phyloP scores from a whole-genome alignment of 2,329 filamentous ascomycete species.

The Nannizziopsis arthrosporioides region DNA sequence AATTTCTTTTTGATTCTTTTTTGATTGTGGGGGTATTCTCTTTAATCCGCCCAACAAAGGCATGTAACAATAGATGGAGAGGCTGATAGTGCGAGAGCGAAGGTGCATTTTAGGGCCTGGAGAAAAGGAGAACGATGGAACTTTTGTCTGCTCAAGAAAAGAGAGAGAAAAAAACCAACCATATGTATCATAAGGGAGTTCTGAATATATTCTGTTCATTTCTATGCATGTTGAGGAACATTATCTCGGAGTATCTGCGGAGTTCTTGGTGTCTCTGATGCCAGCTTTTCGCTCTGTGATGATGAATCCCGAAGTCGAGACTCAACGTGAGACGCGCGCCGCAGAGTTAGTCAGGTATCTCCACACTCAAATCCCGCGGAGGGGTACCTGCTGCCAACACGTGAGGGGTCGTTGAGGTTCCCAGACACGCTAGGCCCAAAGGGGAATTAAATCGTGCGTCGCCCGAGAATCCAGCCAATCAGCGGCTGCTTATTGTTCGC shows the following conservation, averaged over 20 bases:
- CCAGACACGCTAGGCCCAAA: neutral
- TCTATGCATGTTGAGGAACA: too few species aligned
- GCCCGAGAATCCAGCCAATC: slow-evolving; percentile 14
- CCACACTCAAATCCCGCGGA: neutral
- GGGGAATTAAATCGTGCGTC: slow-evolving; percentile 1
- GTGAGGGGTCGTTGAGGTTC: neutral
- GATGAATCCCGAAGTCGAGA: too few species aligned
- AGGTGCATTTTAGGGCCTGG: slow-evolving; percentile 1
- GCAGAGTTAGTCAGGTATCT: neutral
- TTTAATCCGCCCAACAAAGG: neutral
- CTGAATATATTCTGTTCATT: too few species aligned
- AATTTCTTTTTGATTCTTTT: neutral
- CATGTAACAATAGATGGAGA: slow-evolving; percentile 8
- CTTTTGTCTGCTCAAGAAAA: too few species aligned
- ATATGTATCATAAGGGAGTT: too few species aligned
- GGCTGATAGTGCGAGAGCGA: neutral
- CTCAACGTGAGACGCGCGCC: neutral
- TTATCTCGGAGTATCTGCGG: too few species aligned
- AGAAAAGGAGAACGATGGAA: neutral
- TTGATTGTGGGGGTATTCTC: slow-evolving; percentile 5
- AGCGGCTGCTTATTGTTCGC: slow-evolving; percentile 12
- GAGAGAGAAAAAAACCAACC: too few species aligned
- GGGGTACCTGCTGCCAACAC: slow-evolving; percentile 4
- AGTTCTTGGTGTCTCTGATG: too few species aligned
- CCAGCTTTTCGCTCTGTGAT: too few species aligned